Conservation (phyloP, 2,329 filamentous ascomycete genomes). For the Eutypa lata region DNA sequence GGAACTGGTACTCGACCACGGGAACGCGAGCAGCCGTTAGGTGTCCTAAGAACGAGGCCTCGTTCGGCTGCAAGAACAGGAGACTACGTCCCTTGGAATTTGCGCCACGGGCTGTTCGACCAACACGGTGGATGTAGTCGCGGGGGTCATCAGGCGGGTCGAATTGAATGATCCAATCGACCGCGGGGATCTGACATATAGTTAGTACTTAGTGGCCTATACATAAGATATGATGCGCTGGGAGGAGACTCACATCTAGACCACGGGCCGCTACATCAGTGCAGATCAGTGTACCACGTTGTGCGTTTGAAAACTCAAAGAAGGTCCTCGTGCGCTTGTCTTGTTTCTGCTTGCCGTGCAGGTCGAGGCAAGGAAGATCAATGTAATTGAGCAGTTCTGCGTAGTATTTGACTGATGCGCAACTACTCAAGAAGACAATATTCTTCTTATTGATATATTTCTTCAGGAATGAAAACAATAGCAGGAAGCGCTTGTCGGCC, state of each 20-base stretch:
- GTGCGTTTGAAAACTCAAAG: conserved; percentile 86
- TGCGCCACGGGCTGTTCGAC: conserved; percentile 83
- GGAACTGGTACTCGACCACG: conserved; percentile 94
- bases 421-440: conserved; percentile 93
- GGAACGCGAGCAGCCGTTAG: conserved; percentile 90
- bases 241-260: conserved; percentile 63
- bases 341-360: conserved; percentile 95
- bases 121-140: conserved; percentile 94
- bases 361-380: conserved; percentile 65
- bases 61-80: conserved; percentile 88
- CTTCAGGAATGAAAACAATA: conserved; percentile 92
- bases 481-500: conserved; percentile 84
- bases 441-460: conserved; percentile 93
- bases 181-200: conserved; percentile 68
- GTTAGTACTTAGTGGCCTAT: conserved; percentile 1
- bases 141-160: conserved; percentile 88
- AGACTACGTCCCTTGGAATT: conserved; percentile 83
- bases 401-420: conserved; percentile 94
- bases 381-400: conserved; percentile 96
- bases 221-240: background rate
- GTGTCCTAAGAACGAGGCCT: conserved; percentile 88
- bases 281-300: conserved; percentile 84
- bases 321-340: conserved; percentile 99
- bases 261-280: conserved; percentile 95
- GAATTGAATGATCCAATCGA: conserved; percentile 96